These are phyloP conservation scores for Ogataea trehalophila DNA, from an alignment of 805 yeast species.

Conservation along the genomic window DNA sequence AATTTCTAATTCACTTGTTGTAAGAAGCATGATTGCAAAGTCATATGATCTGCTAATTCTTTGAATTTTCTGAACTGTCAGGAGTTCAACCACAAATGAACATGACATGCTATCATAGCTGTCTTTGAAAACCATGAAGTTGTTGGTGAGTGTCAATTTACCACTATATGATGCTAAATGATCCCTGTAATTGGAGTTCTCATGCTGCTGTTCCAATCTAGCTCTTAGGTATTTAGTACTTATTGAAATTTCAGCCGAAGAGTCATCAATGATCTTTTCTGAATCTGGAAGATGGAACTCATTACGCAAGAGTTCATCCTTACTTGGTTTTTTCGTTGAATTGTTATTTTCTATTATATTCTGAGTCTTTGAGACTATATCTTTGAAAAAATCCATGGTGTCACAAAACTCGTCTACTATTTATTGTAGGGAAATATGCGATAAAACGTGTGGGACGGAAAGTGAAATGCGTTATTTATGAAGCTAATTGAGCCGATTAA, in stretches of 20 bases:
- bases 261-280: constrained; percentile 61
- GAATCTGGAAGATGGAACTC: constrained; percentile 68
- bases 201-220: constrained; percentile 8
- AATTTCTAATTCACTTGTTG: constrained; percentile 60
- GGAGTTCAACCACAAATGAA: constrained; percentile 64
- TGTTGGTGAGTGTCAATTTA: constrained; percentile 64
- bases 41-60: constrained; percentile 74
- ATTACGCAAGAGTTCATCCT: constrained; percentile 65
- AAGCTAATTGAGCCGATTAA: too few relatives aligned
- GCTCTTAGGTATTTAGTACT: constrained; percentile 19
- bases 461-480: too few relatives aligned
- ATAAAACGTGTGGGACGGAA: too few relatives aligned
- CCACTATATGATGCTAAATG: constrained; percentile 35
- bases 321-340: constrained; percentile 42
- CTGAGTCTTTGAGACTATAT: constrained; percentile 44
- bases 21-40: constrained; percentile 68
- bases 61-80: constrained; percentile 80
- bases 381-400: constrained; percentile 47
- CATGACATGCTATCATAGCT: constrained; percentile 65
- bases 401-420: too few relatives aligned
- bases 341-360: constrained; percentile 37
- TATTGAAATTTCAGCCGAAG: constrained; percentile 56
- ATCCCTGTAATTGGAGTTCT: constrained; percentile 1
- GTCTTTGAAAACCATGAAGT: constrained; percentile 71
- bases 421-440: too few relatives aligned